phyloP scores from a whole-genome alignment of 2,329 filamentous ascomycete genomes.

The Fusarium sp. region DNA sequence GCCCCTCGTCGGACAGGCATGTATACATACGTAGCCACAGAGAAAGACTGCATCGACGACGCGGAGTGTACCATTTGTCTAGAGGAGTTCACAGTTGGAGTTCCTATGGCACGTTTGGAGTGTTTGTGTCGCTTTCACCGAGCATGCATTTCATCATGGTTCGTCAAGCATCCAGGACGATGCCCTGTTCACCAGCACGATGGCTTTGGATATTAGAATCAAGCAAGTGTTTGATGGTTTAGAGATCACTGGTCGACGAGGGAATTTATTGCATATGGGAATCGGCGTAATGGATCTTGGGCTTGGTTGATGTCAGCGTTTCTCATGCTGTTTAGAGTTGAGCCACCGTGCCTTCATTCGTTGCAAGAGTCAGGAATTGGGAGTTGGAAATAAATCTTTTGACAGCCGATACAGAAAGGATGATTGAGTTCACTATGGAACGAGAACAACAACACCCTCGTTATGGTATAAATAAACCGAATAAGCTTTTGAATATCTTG shows the following conservation, averaged over 20 bases:
- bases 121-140: conserved; percentile 75
- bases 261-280: conserved; percentile 36
- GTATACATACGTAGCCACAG: conserved; percentile 73
- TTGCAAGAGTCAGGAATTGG: conserved; percentile 4
- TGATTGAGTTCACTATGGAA: background rate
- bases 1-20: conserved; percentile 66
- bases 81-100: conserved; percentile 72
- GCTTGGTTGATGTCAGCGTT: conserved; percentile 26
- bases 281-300: conserved; percentile 33
- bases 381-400: conserved; percentile 18
- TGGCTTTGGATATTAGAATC: conserved; percentile 63
- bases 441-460: conserved; percentile 4
- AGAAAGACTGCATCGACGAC: conserved; percentile 76
- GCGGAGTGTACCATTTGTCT: conserved; percentile 77
- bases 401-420: background rate
- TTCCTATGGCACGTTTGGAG: conserved; percentile 73
- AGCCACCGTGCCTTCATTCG: conserved; percentile 33
- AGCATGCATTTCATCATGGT: conserved; percentile 72
- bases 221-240: conserved; percentile 15
- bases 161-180: conserved; percentile 69
- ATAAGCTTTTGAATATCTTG: background rate
- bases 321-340: conserved; percentile 36
- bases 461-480: background rate
- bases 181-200: conserved; percentile 76
- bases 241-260: background rate